These are phyloP conservation scores for Globisporangium takayamanum DNA, from an alignment of 352 stramenopile species.

Conservation along the genomic window DNA sequence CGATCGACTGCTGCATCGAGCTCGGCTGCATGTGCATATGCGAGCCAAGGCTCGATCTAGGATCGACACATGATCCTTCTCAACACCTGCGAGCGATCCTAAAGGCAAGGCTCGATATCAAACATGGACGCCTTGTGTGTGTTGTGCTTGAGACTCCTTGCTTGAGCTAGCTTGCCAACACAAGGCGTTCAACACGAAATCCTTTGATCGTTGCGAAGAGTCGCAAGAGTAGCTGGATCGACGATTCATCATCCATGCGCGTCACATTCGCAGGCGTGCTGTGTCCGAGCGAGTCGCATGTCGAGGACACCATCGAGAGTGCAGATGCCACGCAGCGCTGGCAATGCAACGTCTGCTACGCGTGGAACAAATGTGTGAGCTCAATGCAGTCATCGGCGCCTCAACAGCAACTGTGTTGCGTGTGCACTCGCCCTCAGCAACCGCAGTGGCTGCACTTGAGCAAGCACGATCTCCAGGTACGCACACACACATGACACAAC, in stretches of 20 bases:
- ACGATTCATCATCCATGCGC: neutral
- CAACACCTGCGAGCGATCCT: too few relatives aligned
- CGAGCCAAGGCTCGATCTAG: too few relatives aligned
- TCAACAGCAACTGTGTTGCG: neutral
- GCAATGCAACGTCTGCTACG: constrained; percentile 19
- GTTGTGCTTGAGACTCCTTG: too few relatives aligned
- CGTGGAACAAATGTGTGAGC: constrained; percentile 7
- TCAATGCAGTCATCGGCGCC: neutral
- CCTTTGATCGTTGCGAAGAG: too few relatives aligned
- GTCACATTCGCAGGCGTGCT: constrained; percentile 8
- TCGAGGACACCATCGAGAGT: neutral
- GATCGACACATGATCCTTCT: too few relatives aligned
- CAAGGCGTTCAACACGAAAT: too few relatives aligned
- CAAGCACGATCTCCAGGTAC: constrained; percentile 18
- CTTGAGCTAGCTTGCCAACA: too few relatives aligned
- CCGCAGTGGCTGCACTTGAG: constrained; percentile 26
- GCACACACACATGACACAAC: neutral
- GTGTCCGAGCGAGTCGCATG: neutral
- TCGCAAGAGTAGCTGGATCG: too few relatives aligned
- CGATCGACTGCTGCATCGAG: too few relatives aligned
- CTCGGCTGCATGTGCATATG: too few relatives aligned
- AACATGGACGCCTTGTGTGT: too few relatives aligned
- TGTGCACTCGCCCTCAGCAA: constrained; percentile 16
- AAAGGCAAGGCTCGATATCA: too few relatives aligned
- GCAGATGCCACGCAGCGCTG: constrained; percentile 1